These are phyloP conservation scores for Helotiales sp. DNA, from an alignment of 2,329 filamentous ascomycete species.

Conservation along the genomic window DNA sequence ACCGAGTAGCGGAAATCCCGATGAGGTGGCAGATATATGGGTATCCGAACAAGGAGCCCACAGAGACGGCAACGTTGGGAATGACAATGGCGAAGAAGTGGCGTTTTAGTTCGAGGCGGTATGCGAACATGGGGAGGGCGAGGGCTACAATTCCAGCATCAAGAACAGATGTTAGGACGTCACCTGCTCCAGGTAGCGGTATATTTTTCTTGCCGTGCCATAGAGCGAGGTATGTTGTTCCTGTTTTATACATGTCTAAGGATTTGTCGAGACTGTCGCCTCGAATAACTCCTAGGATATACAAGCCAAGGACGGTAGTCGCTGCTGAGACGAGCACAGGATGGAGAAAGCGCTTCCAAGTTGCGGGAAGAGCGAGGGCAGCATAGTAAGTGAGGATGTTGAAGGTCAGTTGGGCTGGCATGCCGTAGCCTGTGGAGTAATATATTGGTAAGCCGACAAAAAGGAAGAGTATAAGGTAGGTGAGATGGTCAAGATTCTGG, in stretches of 20 bases:
- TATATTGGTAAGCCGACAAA: constrained; percentile 56
- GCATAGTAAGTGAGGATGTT: constrained; percentile 53
- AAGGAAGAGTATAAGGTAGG: constrained; percentile 47
- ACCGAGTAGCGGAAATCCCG: constrained; percentile 52
- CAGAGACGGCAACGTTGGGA: constrained; percentile 51
- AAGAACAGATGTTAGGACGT: constrained; percentile 54
- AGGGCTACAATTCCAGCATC: constrained; percentile 60
- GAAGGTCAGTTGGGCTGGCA: constrained; percentile 45
- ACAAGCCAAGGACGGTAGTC: constrained; percentile 52
- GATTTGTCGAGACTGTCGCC: constrained; percentile 42
- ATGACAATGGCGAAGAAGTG: constrained; percentile 56
- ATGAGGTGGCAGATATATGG: constrained; percentile 54
- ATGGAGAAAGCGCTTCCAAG: constrained; percentile 54
- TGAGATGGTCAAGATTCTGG: constrained; percentile 45
- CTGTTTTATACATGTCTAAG: constrained; percentile 51
- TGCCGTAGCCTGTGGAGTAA: constrained; percentile 51
- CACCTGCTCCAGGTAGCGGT: constrained; percentile 52
- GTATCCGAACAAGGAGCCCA: constrained; percentile 57
- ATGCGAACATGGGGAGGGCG: constrained; percentile 61
- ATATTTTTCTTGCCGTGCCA: constrained; percentile 42
- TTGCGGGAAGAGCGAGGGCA: constrained; percentile 48
- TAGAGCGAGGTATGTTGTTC: constrained; percentile 52
- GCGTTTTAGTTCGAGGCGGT: constrained; percentile 53
- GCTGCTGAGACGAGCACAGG: constrained; percentile 58
- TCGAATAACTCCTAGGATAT: constrained; percentile 49